Evolutionary conservation across 208 protist genomes (phyloP), one percentile per base, ranked within the genome.

Genomic region (Wallacemonas sp.): DNA sequence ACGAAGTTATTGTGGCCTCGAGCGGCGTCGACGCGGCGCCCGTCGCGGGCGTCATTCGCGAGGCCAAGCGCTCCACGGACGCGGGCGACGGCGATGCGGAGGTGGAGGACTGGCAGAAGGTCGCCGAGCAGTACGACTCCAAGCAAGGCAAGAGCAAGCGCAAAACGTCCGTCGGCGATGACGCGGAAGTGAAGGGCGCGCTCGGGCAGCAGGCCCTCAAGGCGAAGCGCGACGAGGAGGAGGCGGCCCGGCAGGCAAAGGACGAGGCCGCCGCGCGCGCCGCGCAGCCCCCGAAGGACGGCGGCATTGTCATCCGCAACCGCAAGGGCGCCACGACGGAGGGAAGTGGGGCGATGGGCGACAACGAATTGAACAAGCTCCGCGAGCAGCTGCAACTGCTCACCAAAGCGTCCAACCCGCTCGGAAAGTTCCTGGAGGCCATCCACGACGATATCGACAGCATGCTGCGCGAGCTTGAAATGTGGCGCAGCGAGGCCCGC

Each of bases 371-470:
- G 12, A 84, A 72, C 52, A 86, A 86, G 54, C 82, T 96, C 29
- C 83, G 91, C 3, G 87, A 94, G 73, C 87, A 94, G 77, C 70
- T 96, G 55, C 91, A 96, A 70, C 72, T 94, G 31, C 77, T 96
- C 20, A 96, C 87, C 31, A 96, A 96, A 65, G 91, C 91, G 18
- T 93, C 91, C 1, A 96, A 92, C 72, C 91, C 91, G 1, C 70
- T 96, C 16, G 91, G 91, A 12, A 92, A 91, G 75, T 86, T 96
- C 22, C 64, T 96, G 7, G 87, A 93, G 67, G 74, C 83, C 1
- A 94, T 93, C 26, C 84, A 94, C 73, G 88, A 96, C 49, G 91
- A 96, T 62, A 86, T 96, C 61, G 91, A 96, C 36, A 94, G 82
- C 57, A 96, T 96, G 91, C 71, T 75, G 12, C 78, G 91, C 3